Percentiles rank a stretch among this genome's conserved stretches.
phyloP scores from a whole-genome alignment of 352 stramenopile genomes.

The Phytopythium helicoides region DNA sequence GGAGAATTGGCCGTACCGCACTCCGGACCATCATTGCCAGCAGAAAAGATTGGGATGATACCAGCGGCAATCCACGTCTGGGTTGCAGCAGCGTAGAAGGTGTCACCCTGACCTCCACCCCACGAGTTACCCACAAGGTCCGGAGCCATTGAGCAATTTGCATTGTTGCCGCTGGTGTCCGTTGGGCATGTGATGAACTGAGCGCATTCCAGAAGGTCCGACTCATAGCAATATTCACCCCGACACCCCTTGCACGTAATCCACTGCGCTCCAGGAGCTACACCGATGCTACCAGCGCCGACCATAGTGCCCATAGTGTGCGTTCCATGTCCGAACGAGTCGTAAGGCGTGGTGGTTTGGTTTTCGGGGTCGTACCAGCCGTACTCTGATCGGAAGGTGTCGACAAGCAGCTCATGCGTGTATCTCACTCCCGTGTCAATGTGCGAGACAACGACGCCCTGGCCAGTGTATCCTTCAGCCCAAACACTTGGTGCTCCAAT shows the following conservation, averaged over 20 bases:
- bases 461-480: constrained; percentile 7
- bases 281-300: constrained; percentile 8
- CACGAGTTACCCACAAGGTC: constrained; percentile 17
- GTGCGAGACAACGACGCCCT: constrained; percentile 11
- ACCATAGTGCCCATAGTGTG: constrained; percentile 18
- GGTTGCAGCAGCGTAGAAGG: constrained; percentile 7
- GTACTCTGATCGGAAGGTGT: constrained; percentile 14
- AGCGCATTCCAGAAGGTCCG: constrained; percentile 31
- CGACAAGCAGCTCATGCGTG: constrained; percentile 13
- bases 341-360: constrained; percentile 13
- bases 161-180: constrained; percentile 9
- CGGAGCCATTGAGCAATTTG: constrained; percentile 7
- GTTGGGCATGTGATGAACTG: constrained; percentile 29
- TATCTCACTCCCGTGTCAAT: constrained; percentile 19
- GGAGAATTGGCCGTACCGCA: constrained; percentile 9
- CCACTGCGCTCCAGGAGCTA: constrained; percentile 16
- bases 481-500: constrained; percentile 8
- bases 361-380: constrained; percentile 20
- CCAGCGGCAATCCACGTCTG: constrained; percentile 13
- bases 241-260: constrained; percentile 14
- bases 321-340: constrained; percentile 13
- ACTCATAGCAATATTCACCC: constrained; percentile 10
- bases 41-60: constrained; percentile 19
- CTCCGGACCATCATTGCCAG: constrained; percentile 1
- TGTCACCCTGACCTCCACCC: constrained; percentile 10